Conservation (phyloP, 177 flowering plant species). For the Vitis hybrid region DNA sequence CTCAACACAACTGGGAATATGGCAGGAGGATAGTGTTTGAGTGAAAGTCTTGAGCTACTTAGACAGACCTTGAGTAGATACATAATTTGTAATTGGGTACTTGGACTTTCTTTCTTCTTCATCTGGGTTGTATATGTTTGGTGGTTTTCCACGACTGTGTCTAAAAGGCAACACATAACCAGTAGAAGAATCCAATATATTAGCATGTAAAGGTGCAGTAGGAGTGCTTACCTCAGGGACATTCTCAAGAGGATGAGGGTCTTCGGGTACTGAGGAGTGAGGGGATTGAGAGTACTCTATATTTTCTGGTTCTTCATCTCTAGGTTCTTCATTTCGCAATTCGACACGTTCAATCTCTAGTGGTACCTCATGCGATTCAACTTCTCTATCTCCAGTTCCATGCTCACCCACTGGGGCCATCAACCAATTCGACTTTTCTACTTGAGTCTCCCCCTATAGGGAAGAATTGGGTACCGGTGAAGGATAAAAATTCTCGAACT, state of each 20-base stretch:
- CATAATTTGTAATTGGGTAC: constrained; percentile 8
- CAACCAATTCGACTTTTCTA: constrained; percentile 3
- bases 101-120: constrained; percentile 2
- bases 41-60: constrained; percentile 2
- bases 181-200: constrained; percentile 1
- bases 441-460: constrained; percentile 12
- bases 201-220: neutral
- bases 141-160: constrained; percentile 2
- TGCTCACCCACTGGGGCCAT: neutral
- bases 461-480: constrained; percentile 7
- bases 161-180: constrained; percentile 1
- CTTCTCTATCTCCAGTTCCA: neutral
- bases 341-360: neutral
- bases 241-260: neutral
- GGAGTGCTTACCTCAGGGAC: neutral
- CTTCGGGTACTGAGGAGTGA: constrained; percentile 1
- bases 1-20: neutral
- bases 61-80: neutral
- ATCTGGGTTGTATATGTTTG: neutral
- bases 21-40: neutral
- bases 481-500: neutral
- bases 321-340: neutral
- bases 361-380: neutral
- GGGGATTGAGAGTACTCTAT: neutral
- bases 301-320: neutral